phyloP scores from a whole-genome alignment of 148 eudicot genomes.

The Diospyros kaki region DNA sequence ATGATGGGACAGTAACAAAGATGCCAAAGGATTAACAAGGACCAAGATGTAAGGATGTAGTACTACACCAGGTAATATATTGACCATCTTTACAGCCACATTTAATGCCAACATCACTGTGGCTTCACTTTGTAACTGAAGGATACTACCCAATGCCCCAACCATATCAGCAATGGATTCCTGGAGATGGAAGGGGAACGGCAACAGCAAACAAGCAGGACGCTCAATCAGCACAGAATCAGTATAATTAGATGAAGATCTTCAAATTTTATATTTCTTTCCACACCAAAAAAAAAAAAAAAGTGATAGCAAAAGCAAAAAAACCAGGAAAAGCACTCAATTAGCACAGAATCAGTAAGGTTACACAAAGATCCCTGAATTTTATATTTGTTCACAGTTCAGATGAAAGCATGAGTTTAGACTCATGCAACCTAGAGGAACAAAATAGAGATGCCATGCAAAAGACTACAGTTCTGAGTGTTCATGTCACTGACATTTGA shows the following conservation, averaged over 20 bases:
- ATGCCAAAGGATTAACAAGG: slow-evolving; percentile 52
- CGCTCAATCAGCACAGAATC: no score
- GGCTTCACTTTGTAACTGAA: slow-evolving; percentile 47
- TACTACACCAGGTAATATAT: slow-evolving; percentile 41
- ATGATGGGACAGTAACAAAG: slow-evolving; percentile 44
- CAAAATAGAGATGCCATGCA: neutral
- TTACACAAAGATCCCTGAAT: neutral
- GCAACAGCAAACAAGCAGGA: neutral
- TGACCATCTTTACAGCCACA: slow-evolving; percentile 59
- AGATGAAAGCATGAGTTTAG: no score
- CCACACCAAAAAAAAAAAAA: no score
- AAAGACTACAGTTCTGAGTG: neutral
- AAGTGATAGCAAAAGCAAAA: no score
- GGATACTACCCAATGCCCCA: slow-evolving; percentile 55
- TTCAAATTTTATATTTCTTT: no score
- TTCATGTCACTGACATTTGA: neutral
- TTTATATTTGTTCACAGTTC: no score
- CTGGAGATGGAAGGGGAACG: slow-evolving; percentile 36
- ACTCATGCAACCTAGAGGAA: no score
- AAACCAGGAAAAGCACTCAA: no score
- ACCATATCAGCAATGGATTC: slow-evolving; percentile 65
- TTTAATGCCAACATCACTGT: slow-evolving; percentile 46
- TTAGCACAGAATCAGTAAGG: neutral
- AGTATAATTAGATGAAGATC: no score
- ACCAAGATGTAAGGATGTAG: slow-evolving; percentile 49